Evolutionary conservation across 768 basidiomycete genomes (phyloP), one percentile per base, ranked within the genome.

Genomic region (Russula abietina): DNA sequence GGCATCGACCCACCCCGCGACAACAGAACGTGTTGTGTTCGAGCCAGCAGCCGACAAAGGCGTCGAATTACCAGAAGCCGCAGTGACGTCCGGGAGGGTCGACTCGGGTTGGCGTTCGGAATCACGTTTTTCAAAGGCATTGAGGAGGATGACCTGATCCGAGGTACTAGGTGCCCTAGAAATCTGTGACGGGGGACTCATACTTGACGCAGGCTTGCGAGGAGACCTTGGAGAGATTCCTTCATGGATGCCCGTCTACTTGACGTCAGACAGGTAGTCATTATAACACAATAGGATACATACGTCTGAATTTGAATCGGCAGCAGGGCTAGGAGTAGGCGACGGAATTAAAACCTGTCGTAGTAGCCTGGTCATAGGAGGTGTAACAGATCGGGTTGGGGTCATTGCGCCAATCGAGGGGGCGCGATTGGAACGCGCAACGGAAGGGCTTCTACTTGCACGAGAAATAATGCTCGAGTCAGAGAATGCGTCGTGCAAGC

Each of bases 361-460:
- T 32, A 45, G 58, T 17, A n/a, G 28, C 49, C n/a, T 16, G 39
- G 58, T 32, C 17, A 55, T 14, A 8, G 63, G 43, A 24, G 63
- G 56, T 28, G 32, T 24, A 55, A 38, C 39, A 36, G 54, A 64
- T 22, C 63, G 53, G n/a, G 32, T 48, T 30, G 63, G 58, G 9
- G 46, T 60, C 11, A 14, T 46, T 10, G 45, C 58, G 7, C 26
- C 39, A 17, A 43, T 45, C 14, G 51, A 54, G 26, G 48, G 11
- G 11, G 49, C 30, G 53, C 48, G 24, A 22, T 36, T 26, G 38
- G 65, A 66, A 41, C 53, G 36, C 17, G 43, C 50, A 7, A 45
- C 32, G 26, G 65, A 63, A 24, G 65, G 32, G 32, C 65, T 63
- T 64, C 52, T 58, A 26, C 51, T 57, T 32, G 57, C 39, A 9